Percentiles rank a stretch among this genome's conserved stretches.
phyloP scores from a whole-genome alignment of 2,329 filamentous ascomycete genomes.

The Torrubiellomyces zombiae region DNA sequence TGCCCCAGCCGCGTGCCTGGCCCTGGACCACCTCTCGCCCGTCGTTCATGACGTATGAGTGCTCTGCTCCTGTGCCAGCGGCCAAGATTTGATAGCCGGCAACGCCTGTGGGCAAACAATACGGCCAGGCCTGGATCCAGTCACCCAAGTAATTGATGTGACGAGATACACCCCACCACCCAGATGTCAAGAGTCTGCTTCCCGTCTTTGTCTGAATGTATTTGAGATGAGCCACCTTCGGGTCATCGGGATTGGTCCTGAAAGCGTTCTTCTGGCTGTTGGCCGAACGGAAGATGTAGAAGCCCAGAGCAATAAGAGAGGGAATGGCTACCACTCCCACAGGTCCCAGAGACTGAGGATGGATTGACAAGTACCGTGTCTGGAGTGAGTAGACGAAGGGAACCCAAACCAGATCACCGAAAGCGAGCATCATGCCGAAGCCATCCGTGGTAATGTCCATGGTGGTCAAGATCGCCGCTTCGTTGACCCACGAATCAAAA shows the following conservation, averaged over 20 bases:
- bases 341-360: conserved; percentile 64
- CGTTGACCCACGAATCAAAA: conserved; percentile 73
- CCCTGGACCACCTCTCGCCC: conserved; percentile 53
- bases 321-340: conserved; percentile 48
- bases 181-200: conserved; percentile 63
- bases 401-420: conserved; percentile 85
- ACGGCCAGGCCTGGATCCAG: conserved; percentile 88
- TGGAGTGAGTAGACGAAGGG: conserved; percentile 80
- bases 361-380: conserved; percentile 66
- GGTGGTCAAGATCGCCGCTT: conserved; percentile 75
- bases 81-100: conserved; percentile 63
- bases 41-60: conserved; percentile 39
- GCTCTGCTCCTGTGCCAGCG: conserved; percentile 30
- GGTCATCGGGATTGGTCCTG: conserved; percentile 71
- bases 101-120: conserved; percentile 70
- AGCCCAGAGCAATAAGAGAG: conserved; percentile 54
- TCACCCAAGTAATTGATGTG: conserved; percentile 96
- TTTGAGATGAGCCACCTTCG: conserved; percentile 60
- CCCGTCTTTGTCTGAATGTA: conserved; percentile 76
- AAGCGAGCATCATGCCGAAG: conserved; percentile 88
- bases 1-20: conserved; percentile 64
- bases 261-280: conserved; percentile 95
- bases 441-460: conserved; percentile 91
- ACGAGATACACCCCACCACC: conserved; percentile 84
- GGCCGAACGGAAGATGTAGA: conserved; percentile 80